Base-by-base conservation (phyloP, 2,329 filamentous ascomycete species). In the Exophiala aquamarina region DNA sequence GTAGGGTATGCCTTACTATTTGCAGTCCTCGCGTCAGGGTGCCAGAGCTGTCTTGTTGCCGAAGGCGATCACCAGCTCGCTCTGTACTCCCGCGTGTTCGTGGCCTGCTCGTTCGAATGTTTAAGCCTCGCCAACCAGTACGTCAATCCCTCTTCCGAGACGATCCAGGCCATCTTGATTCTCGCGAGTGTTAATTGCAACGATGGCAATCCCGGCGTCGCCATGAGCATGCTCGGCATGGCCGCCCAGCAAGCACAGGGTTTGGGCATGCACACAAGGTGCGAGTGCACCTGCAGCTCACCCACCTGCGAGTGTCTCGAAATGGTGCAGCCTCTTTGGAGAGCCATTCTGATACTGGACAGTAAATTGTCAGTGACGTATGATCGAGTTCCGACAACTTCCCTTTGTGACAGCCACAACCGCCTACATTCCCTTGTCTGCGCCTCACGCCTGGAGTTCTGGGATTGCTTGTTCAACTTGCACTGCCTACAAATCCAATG, bases 181-280 rank as follows among this genome's bases (percentile, higher is more conserved):
- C 38, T 41, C 26, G 38, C 38, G 11, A 41, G 18, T 41, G 38
- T 41, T 19, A 41, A 41, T 41, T 41, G 38, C 38, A 41, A 41
- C 26, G 38, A 41, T 15, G 38, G 38, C 38, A 41, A 41, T 41
- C 38, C 38, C 20, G 38, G 38, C 38, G 38, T 41, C 38, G 14
- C 38, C 20, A 41, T 41, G 38, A 41, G 38, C 38, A 41, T 41
- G 38, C 38, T 41, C 9, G 38, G 38, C 17, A 41, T 41, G 20
- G 38, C 38, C 28, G 38, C 17, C 38, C 38, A 41, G 38, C 38
- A 41, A 41, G 38, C 38, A 28, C 38, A 41, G 38, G 38, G 38
- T 41, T 31, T 41, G 20, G 38, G 38, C n/a, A 41, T 41, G 26
- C 38, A 41, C 21, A 41, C 21, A 28, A 41, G 38, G 26, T 29